A percentile compares a stretch with the other conserved stretches of the same genome.
These are phyloP conservation scores for Pythium apleroticum DNA, from an alignment of 352 stramenopile species.

Conservation along the genomic window DNA sequence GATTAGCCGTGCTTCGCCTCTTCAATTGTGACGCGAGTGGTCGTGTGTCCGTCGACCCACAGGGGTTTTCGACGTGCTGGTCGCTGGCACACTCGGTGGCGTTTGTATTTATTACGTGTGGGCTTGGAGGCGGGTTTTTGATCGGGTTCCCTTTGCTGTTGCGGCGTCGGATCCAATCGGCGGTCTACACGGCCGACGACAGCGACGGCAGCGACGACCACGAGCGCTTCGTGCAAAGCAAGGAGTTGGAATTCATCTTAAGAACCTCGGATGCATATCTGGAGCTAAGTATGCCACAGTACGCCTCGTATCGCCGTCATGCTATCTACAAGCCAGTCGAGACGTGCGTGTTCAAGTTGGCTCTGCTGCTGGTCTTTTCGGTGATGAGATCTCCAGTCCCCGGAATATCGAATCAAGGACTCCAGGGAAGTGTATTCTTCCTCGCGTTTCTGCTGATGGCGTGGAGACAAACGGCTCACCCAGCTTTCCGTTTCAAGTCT, in stretches of 20 bases:
- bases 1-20: constrained; percentile 52
- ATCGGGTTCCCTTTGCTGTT: constrained; percentile 44
- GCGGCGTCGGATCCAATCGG: constrained; percentile 31
- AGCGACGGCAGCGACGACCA: constrained; percentile 30
- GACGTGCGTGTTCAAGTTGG: constrained; percentile 47
- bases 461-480: constrained; percentile 25
- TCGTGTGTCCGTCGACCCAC: constrained; percentile 46
- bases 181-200: constrained; percentile 30
- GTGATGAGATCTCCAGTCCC: constrained; percentile 45
- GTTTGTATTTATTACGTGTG: constrained; percentile 35
- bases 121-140: constrained; percentile 45
- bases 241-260: constrained; percentile 59
- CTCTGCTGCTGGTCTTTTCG: constrained; percentile 50
- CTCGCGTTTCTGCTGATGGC: constrained; percentile 27
- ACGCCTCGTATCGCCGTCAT: constrained; percentile 44
- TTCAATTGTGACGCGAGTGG: constrained; percentile 52
- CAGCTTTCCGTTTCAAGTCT: constrained; percentile 38
- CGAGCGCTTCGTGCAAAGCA: constrained; percentile 47
- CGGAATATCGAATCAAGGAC: constrained; percentile 40
- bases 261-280: constrained; percentile 56
- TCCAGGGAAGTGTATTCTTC: constrained; percentile 53
- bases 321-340: constrained; percentile 36
- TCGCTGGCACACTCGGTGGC: constrained; percentile 29
- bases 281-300: constrained; percentile 54
- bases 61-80: constrained; percentile 31